A percentile compares a stretch with the other conserved stretches of the same genome.
Evolutionary conservation across 2,329 filamentous ascomycete genomes (phyloP).

Genomic region (Fusarium continuum): DNA sequence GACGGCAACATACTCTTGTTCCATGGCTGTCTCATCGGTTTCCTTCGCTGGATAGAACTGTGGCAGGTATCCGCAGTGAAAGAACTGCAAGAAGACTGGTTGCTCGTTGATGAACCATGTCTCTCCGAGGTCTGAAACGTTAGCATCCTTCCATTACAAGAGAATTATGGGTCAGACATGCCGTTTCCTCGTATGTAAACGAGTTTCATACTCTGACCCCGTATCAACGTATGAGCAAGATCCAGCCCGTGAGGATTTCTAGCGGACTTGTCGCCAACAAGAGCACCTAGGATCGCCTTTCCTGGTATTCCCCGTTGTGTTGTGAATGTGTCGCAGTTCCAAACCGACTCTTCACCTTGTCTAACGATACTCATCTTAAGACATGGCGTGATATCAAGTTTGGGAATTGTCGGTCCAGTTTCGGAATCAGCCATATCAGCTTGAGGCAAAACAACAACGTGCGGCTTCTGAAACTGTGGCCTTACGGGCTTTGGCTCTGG

Average conservation of each 20-base stretch:
- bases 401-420: background rate
- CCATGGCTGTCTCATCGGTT: background rate
- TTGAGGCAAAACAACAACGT: slow-evolving; percentile 9
- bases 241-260: slow-evolving; percentile 13
- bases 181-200: slow-evolving; percentile 24
- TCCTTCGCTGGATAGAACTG: slow-evolving; percentile 22
- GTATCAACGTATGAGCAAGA: slow-evolving; percentile 9
- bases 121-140: slow-evolving; percentile 13
- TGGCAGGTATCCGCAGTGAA: slow-evolving; percentile 18
- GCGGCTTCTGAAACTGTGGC: slow-evolving; percentile 6
- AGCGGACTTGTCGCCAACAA: slow-evolving; percentile 17
- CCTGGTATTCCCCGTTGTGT: background rate
- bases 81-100: slow-evolving; percentile 18
- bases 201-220: background rate
- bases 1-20: slow-evolving; percentile 10
- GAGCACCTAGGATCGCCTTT: slow-evolving; percentile 16
- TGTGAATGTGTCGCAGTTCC: slow-evolving; percentile 13
- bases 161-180: background rate
- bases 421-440: slow-evolving; percentile 14
- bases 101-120: slow-evolving; percentile 29
- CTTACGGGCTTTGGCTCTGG: background rate
- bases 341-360: background rate
- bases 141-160: background rate
- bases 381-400: background rate
- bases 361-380: background rate